Evolutionary conservation across 495 filamentous ascomycete genomes (phyloP), one percentile per base, ranked within the genome.

Genomic region (Pseudomonodictys pantanalensis): DNA sequence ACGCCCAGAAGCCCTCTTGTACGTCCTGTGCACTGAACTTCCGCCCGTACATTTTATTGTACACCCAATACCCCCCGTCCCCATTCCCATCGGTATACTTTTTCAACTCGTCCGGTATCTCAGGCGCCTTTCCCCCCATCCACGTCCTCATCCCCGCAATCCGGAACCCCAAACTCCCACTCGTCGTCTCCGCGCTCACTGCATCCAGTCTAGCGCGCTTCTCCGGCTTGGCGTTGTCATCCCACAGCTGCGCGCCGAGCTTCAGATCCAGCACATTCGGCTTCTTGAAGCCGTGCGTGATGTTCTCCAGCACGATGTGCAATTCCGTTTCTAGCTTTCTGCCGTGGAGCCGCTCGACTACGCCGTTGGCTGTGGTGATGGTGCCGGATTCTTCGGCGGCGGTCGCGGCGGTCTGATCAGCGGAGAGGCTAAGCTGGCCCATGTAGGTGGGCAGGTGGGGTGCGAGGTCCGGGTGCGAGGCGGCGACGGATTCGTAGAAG

Each of bases 221-320:
- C 47, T 87, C 83, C 35, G 77, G 72, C 18, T 83, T 82, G 41
- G 93, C 90, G 71, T 88, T 83, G 48, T 92, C 86, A 5, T 88
- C 92, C 88, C 91, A 97, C 20, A 98, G 74, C 49, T 86, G 81
- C 25, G 84, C 81, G 23, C 93, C 93, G 30, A 98, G 83, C 71
- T 98, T 98, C 59, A 95, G 81, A 67, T 98, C 93, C 56, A 98
- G 74, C n/a, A 97, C 90, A 67, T 97, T 97, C 12, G 95, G 89
- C 56, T 85, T 82, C 51, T 79, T 82, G 77, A 90, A 97, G 20
- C 89, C 89, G 49, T 83, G 78, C 9, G 92, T 86, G 1, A 91
- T 79, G 70, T 96, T 97, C 66, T 93, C 86, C 39, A 98, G 77
- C 29, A 95, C 90, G 35, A 98, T 87, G 3, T 89, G 90, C 35